Base-by-base conservation (phyloP, 2,329 filamentous ascomycete genomes). In the Hirsutella rhossiliensis region DNA sequence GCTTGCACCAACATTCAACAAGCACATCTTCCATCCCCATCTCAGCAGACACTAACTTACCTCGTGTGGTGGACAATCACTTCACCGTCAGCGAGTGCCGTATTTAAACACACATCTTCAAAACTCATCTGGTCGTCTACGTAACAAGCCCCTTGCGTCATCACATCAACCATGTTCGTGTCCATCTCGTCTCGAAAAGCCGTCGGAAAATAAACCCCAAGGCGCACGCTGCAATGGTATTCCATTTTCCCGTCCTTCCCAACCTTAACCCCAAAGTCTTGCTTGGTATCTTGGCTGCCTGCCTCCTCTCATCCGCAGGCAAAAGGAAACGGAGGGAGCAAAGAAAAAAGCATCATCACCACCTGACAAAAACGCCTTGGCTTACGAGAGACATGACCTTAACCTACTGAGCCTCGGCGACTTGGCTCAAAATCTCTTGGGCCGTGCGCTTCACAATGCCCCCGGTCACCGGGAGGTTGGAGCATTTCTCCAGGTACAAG, bases 401-500 rank as follows among this genome's bases (percentile, higher is more conserved):
- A 7, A 30, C 17, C 32, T 47, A 50, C 29, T 52, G 43, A 27
- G 42, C 41, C 40, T 48, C 49, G 19, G 47, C 46, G 29, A 56
- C 41, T 20, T 47, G 48, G 32, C 51, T 57, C 62, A 87, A 66
- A 43, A 85, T 73, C 62, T 87, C 82, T 54, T 83, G 75, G 5
- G 83, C 82, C n/a, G 80, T 80, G 43, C 81, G 81, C 71, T 90
- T 92, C 52, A 95, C 75, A 54, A 97, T 95, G 62, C 90, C 90
- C 60, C 90, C 90, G 30, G 89, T 94, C 44, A 94, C 84, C 11
- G 90, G 90, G 40, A 97, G 76, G 58, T 76, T 77, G 46, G 85
- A 89, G 59, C 78, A 76, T 50, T 83, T 78, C 64, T 85, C 86
- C 38, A 97, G 82, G 73, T 79, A 95, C 43, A 87, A 65, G 63